Evolutionary conservation across 73 alveolate genomes (phyloP).

Genomic region (Breviolum minutum): DNA sequence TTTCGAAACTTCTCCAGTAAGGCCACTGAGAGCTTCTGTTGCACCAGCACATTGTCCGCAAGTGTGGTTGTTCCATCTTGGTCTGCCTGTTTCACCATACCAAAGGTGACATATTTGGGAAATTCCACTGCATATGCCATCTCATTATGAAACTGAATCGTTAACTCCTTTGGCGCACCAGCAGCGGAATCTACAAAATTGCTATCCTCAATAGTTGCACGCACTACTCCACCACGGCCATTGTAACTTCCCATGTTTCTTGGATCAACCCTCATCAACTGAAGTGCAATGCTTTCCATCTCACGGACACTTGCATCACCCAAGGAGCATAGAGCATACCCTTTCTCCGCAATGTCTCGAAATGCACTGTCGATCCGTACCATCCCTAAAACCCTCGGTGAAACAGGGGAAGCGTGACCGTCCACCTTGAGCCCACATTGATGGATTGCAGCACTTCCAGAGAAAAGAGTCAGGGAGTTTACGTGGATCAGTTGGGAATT

Average conservation of each 20-base stretch:
- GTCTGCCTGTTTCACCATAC: constrained; percentile 45
- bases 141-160: constrained; percentile 41
- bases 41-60: constrained; percentile 82
- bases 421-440: too few species aligned
- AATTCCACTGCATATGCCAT: constrained; percentile 62
- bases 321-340: constrained; percentile 29
- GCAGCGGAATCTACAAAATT: constrained; percentile 75
- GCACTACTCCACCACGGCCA: constrained; percentile 79
- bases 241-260: constrained; percentile 56
- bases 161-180: constrained; percentile 52
- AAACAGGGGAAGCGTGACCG: too few species aligned
- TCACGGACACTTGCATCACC: constrained; percentile 62
- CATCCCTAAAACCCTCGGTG: too few species aligned
- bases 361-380: too few species aligned
- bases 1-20: constrained; percentile 62
- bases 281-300: constrained; percentile 38
- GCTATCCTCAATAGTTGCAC: too few species aligned
- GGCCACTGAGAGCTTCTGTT: background rate
- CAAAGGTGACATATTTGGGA: constrained; percentile 78
- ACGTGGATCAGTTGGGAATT: too few species aligned
- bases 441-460: too few species aligned
- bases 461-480: too few species aligned
- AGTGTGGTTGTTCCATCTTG: constrained; percentile 61
- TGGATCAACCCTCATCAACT: constrained; percentile 32
- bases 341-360: background rate